phyloP scores from a whole-genome alignment of 1,284 basidiomycete species.

The Rhizoctonia solani region DNA sequence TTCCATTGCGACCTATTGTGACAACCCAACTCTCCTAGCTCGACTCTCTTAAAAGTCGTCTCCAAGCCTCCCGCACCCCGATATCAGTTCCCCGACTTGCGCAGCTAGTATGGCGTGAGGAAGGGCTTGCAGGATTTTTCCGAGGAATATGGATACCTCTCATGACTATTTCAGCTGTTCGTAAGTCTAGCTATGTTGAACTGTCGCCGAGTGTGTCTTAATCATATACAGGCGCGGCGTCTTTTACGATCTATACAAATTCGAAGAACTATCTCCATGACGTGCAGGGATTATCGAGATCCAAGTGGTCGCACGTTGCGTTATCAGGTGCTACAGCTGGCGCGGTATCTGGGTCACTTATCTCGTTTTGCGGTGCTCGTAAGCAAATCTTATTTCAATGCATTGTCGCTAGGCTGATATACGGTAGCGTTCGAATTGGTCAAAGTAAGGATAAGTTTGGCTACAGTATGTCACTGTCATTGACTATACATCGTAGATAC shows the following conservation, averaged over 20 bases:
- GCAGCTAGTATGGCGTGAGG: constrained; percentile 74
- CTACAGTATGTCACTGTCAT: background rate
- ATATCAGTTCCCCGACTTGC: constrained; percentile 72
- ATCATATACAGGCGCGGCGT: constrained; percentile 68
- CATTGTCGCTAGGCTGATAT: constrained; percentile 21
- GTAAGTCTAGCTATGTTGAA: constrained; percentile 54
- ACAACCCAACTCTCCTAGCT: constrained; percentile 51
- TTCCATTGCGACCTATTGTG: background rate
- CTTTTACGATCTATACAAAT: constrained; percentile 91
- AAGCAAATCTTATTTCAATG: constrained; percentile 47
- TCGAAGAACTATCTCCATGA: constrained; percentile 82
- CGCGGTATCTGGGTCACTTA: constrained; percentile 79
- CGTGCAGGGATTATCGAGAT: constrained; percentile 59
- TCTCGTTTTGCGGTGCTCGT: constrained; percentile 84
- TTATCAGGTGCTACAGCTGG: constrained; percentile 77
- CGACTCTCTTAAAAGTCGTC: constrained; percentile 88
- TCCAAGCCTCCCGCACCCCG: constrained; percentile 81
- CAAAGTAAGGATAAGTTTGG: constrained; percentile 62
- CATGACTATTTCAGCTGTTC: constrained; percentile 95
- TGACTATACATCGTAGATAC: constrained; percentile 57
- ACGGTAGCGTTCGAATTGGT: constrained; percentile 87
- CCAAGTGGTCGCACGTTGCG: constrained; percentile 69
- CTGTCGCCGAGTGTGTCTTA: constrained; percentile 9
- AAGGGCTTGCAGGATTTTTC: constrained; percentile 91
- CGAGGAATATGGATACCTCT: constrained; percentile 90